These are phyloP conservation scores for Backusella macrospora DNA, from an alignment of 192 early-diverging fungal species.

Conservation along the genomic window DNA sequence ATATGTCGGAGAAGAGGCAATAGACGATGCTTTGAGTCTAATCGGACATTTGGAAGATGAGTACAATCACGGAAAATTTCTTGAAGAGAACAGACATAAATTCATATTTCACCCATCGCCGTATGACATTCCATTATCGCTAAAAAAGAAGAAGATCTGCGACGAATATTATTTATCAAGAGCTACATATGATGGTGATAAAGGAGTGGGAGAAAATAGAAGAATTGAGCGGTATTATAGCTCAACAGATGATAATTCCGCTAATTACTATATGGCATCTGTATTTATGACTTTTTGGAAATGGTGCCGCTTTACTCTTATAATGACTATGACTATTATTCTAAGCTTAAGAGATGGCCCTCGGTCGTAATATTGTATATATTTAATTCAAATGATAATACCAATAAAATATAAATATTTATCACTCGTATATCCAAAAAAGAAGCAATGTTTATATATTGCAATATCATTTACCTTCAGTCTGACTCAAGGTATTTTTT, in stretches of 20 bases:
- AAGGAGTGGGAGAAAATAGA: neutral
- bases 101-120: neutral
- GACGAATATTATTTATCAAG: neutral
- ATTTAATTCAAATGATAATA: neutral
- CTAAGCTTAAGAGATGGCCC: conserved; percentile 13
- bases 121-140: neutral
- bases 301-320: conserved; percentile 4
- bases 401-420: neutral
- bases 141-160: neutral
- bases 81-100: conserved; percentile 12
- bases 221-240: neutral
- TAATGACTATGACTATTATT: conserved; percentile 18
- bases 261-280: neutral
- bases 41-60: conserved; percentile 18
- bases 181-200: neutral
- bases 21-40: conserved; percentile 12
- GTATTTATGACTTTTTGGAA: neutral
- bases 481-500: too few relatives aligned
- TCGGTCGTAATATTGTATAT: neutral
- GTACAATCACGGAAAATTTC: conserved; percentile 14
- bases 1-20: neutral
- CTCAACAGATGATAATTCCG: neutral
- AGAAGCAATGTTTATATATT: neutral
- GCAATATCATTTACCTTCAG: too few relatives aligned
- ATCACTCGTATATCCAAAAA: neutral